Evolutionary conservation across 495 filamentous ascomycete genomes (phyloP).

Genomic region (Geoglossum glabrum): DNA sequence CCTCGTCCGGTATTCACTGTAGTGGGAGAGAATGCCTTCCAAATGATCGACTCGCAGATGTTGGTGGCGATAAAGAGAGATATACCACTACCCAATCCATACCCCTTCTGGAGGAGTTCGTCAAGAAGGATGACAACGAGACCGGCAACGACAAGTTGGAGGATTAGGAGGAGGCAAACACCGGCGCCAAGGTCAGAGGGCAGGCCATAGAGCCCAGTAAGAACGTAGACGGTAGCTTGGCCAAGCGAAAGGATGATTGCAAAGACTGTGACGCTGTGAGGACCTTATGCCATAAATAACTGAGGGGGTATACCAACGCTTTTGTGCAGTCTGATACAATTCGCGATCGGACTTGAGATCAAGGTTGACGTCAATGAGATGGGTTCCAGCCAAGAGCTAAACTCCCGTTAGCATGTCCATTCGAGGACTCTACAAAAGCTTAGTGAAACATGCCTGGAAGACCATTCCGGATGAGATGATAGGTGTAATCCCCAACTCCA

Average conservation of each 20-base stretch:
- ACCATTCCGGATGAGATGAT: constrained; percentile 99
- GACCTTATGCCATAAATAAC: background rate
- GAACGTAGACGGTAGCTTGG: constrained; percentile 88
- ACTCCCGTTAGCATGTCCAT: constrained; percentile 11
- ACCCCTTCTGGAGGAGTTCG: constrained; percentile 98
- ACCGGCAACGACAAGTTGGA: constrained; percentile 90
- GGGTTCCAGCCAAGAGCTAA: constrained; percentile 87
- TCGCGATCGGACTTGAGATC: constrained; percentile 99
- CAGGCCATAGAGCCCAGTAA: constrained; percentile 93
- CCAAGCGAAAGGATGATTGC: constrained; percentile 95
- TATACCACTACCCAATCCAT: constrained; percentile 94
- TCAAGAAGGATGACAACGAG: constrained; percentile 98
- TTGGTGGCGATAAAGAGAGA: constrained; percentile 99
- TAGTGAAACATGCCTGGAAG: constrained; percentile 49
- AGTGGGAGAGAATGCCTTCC: constrained; percentile 98
- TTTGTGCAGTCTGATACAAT: constrained; percentile 98
- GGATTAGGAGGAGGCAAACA: constrained; percentile 91
- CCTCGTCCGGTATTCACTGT: constrained; percentile 99
- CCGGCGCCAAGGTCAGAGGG: constrained; percentile 91
- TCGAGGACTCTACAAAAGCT: background rate
- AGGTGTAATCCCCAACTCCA: constrained; percentile 97
- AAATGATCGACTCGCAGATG: constrained; percentile 99
- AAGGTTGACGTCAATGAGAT: constrained; percentile 98
- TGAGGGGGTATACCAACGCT: constrained; percentile 26
- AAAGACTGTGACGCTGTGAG: constrained; percentile 33